Base-by-base conservation (phyloP, 495 filamentous ascomycete species). In the Mycothermus thermophilus region DNA sequence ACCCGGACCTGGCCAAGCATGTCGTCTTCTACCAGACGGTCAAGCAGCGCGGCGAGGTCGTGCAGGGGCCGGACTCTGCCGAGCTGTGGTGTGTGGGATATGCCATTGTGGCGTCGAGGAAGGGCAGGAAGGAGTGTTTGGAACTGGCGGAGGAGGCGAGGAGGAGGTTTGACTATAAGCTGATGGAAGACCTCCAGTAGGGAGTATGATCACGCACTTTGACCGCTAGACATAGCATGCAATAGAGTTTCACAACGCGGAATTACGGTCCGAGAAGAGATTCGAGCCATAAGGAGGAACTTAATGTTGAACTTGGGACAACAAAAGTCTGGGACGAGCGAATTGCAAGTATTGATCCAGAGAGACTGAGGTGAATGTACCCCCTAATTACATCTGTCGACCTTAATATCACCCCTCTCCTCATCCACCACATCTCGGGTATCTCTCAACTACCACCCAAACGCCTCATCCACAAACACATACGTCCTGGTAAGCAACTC, bases 81-180 rank as follows among this genome's bases (percentile, higher is more conserved):
- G 38, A 40, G 26, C 16, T 48, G 12, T 48, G 45, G 34, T 48
- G 45, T 26, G 42, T 44, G 27, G 41, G 42, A 10, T 43, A 30
- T 24, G 18, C 30, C 1, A 37, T 37, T n/a, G 34, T 30, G 21
- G 34, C 27, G 18, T 37, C 34, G 9, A 25, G 25, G 12, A 16
- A 16, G 4, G 34, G 34, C 2, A 17, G 27, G 2, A 37, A 30
- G 27, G 27, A 29, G 13, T 30, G 34, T 14, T 30, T 37, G 34
- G 34, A 37, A 20, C 16, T 37, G 26, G 27, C 34, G 12, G 26
- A 37, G 27, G 16, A 6, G 5, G 34, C 17, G n/a, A 20, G 34
- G 26, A 19, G 30, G 34, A 36, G 34, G n/a, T 36, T 36, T 19
- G 26, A 29, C n/a, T 36, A 36, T 19, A 28, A 36, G 12, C 10